These are phyloP conservation scores for Syncephalastrum contaminatum DNA, from an alignment of 371 early-diverging fungal genomes.

Conservation along the genomic window DNA sequence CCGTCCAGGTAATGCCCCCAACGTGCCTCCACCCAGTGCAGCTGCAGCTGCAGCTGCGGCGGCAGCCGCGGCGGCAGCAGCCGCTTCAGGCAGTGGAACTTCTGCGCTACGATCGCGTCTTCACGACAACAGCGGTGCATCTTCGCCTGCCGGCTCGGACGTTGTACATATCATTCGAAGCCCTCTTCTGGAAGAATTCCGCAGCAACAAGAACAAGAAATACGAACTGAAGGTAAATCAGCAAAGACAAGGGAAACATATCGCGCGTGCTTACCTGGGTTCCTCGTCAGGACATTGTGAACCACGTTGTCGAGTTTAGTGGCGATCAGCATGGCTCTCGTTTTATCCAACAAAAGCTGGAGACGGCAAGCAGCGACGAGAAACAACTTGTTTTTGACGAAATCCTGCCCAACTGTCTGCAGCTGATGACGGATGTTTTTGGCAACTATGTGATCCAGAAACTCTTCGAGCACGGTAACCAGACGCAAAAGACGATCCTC, in stretches of 20 bases:
- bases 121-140: neutral
- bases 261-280: neutral
- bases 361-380: constrained; percentile 89
- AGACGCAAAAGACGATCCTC: constrained; percentile 82
- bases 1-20: neutral
- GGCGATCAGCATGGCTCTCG: constrained; percentile 99
- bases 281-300: constrained; percentile 73
- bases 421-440: constrained; percentile 99
- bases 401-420: constrained; percentile 88
- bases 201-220: constrained; percentile 91
- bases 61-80: constrained; percentile 3
- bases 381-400: constrained; percentile 96
- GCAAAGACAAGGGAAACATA: neutral
- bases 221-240: constrained; percentile 71
- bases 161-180: constrained; percentile 61
- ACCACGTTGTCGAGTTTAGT: constrained; percentile 94
- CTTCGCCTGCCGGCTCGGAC: constrained; percentile 11
- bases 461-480: constrained; percentile 95
- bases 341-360: constrained; percentile 99
- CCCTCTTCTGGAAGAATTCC: constrained; percentile 88
- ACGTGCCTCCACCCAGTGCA: constrained; percentile 3
- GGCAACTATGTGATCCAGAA: constrained; percentile 99
- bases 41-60: neutral
- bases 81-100: neutral
- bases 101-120: neutral